Conservation (phyloP, 345 rosid species). For the Murraya koenigii region DNA sequence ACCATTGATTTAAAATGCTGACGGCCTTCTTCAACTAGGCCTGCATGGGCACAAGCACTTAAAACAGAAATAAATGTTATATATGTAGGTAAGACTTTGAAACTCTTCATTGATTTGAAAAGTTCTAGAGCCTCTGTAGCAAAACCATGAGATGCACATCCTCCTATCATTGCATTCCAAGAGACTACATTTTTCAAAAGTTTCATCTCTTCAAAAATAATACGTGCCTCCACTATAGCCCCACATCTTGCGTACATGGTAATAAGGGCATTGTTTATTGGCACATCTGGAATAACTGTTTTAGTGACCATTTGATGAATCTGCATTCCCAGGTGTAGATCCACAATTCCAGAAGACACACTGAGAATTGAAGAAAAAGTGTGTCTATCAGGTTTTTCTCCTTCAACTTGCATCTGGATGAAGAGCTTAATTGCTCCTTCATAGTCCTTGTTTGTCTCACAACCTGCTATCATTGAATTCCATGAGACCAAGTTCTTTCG, state of each 20-base stretch:
- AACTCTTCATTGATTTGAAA: slow-evolving; percentile 47
- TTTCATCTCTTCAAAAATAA: slow-evolving; percentile 46
- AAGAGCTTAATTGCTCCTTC: slow-evolving; percentile 53
- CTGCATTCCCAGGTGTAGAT: slow-evolving; percentile 61
- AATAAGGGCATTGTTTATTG: slow-evolving; percentile 57
- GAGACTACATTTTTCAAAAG: slow-evolving; percentile 53
- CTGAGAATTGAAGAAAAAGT: slow-evolving; percentile 69
- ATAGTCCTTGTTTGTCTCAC: slow-evolving; percentile 50
- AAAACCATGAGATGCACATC: slow-evolving; percentile 69
- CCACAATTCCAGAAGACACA: slow-evolving; percentile 52
- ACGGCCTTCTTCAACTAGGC: slow-evolving; percentile 61
- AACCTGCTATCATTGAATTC: slow-evolving; percentile 71
- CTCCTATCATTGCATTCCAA: slow-evolving; percentile 91
- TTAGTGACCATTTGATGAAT: slow-evolving; percentile 60
- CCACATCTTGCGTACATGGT: slow-evolving; percentile 78
- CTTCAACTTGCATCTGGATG: slow-evolving; percentile 48
- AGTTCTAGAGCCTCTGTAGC: slow-evolving; percentile 53
- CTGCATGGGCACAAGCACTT: slow-evolving; percentile 65
- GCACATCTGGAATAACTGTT: slow-evolving; percentile 50
- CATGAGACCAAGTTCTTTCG: slow-evolving; percentile 55
- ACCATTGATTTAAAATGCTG: slow-evolving; percentile 52
- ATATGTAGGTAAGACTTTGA: slow-evolving; percentile 47
- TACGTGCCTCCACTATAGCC: slow-evolving; percentile 45
- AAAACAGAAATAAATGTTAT: slow-evolving; percentile 69
- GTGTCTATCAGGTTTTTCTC: slow-evolving; percentile 67